Evolutionary conservation across 2,329 filamentous ascomycete genomes (phyloP), one percentile per base, ranked within the genome.

Genomic region (Neodidymelliopsis sp.): DNA sequence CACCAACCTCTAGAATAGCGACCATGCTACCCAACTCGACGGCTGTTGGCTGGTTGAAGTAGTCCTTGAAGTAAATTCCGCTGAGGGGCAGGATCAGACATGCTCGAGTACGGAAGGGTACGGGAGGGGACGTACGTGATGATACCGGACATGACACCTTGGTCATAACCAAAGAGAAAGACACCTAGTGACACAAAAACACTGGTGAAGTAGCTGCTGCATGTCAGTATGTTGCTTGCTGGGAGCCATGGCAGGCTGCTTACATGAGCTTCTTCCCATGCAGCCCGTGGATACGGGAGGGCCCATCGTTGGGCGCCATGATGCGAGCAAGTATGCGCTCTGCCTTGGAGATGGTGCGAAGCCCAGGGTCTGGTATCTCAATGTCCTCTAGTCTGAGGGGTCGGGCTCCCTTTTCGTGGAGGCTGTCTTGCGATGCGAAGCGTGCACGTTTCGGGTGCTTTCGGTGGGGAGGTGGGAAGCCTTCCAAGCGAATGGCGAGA

Each of bases 11-110:
- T 50, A 99, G 83, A 64, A 99, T 97, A 59, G 94, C 93, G 49
- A 99, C 94, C 88, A 97, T 97, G 20, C 92, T 97, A 51, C 93
- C 94, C 50, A 99, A 87, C 71, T 96, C 85, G 35, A 91, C 90
- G 63, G 84, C 84, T 18, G 90, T 88, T 15, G 94, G 94, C 64
- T 97, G 86, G 65, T 92, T 81, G 75, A 99, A 97, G 73, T 96
- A 96, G 70, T 92, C 85, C 72, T 87, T 90, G 72, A 99, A 99
- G 73, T 88, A 89, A 8, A 85, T 82, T 56, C 92, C 92, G 49
- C 92, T 97, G 67, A 63, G 46, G 27, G 43, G 41, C 60, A 61
- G 27, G 11, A 25, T 68, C 59, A 72, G 67, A 63, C 42, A 47
- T 54, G 49, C 15, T 56, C 51, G 60, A 60, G 44, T 60, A 53